A percentile compares a stretch with the other conserved stretches of the same genome.
Evolutionary conservation across 352 stramenopile genomes (phyloP).

Genomic region (Globisporangium sylvaticum): DNA sequence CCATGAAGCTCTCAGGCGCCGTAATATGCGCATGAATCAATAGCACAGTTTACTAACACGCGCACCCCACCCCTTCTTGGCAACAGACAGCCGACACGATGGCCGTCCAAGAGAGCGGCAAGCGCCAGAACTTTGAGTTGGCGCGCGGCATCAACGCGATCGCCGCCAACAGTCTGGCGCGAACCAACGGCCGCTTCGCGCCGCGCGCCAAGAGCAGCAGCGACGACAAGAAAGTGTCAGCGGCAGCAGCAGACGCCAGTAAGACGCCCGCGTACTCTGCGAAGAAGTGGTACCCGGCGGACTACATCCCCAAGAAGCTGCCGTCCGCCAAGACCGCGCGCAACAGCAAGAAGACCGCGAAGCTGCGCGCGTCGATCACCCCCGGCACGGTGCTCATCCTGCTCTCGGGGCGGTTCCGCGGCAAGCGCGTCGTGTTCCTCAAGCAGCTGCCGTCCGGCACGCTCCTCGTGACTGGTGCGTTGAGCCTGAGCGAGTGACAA

Average conservation of each 20-base stretch:
- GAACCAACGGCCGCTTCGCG: slow-evolving; percentile 43
- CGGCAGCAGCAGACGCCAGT: slow-evolving; percentile 18
- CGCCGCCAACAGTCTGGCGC: slow-evolving; percentile 51
- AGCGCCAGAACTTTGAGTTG: slow-evolving; percentile 64
- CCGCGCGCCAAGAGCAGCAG: slow-evolving; percentile 43
- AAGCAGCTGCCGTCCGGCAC: slow-evolving; percentile 96
- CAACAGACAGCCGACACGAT: neutral
- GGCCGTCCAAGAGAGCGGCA: slow-evolving; percentile 13
- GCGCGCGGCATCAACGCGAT: slow-evolving; percentile 80
- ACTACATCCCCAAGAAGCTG: slow-evolving; percentile 72
- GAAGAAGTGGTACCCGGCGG: slow-evolving; percentile 75
- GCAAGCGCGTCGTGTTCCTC: slow-evolving; percentile 98
- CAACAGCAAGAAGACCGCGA: slow-evolving; percentile 88
- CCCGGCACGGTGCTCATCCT: slow-evolving; percentile 98
- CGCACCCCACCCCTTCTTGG: neutral
- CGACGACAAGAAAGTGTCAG: slow-evolving; percentile 57
- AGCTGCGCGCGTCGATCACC: slow-evolving; percentile 94
- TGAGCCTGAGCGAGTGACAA: slow-evolving; percentile 14
- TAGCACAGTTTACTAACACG: neutral
- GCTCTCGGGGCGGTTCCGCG: slow-evolving; percentile 95
- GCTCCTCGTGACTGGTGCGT: slow-evolving; percentile 94
- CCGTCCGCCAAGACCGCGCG: slow-evolving; percentile 72
- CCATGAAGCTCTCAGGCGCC: neutral
- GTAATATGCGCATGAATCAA: neutral
- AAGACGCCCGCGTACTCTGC: slow-evolving; percentile 17